phyloP scores from a whole-genome alignment of 2,329 filamentous ascomycete genomes.

The Aureobasidium sp. region DNA sequence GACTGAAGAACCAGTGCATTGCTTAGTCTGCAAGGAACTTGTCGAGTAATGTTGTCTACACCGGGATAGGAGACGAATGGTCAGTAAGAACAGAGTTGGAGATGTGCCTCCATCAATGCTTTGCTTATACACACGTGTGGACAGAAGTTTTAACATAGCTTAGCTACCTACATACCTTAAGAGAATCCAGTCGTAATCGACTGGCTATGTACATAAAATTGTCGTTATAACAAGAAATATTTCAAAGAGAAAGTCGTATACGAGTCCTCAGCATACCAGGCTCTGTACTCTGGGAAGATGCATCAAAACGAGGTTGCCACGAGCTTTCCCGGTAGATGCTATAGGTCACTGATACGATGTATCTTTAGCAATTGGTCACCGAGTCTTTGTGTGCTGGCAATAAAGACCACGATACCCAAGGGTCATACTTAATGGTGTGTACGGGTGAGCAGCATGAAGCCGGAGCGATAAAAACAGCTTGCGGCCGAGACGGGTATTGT shows the following conservation, averaged over 20 bases:
- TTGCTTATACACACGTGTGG: background rate
- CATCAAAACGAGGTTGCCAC: background rate
- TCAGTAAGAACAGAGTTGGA: background rate
- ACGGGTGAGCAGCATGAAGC: background rate
- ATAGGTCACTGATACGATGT: background rate
- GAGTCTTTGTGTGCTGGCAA: background rate
- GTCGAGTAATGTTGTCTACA: constrained; percentile 12
- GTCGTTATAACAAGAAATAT: background rate
- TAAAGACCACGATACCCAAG: background rate
- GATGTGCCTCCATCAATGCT: background rate
- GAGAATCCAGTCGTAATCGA: background rate
- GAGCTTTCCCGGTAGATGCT: background rate
- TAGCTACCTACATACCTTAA: background rate
- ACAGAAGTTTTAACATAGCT: background rate
- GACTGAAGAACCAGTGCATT: constrained; percentile 23
- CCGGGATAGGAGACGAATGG: no score
- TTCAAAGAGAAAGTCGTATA: background rate
- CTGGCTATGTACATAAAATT: background rate
- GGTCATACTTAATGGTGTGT: background rate
- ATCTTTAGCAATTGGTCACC: background rate
- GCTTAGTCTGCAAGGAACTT: constrained; percentile 24
- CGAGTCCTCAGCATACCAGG: background rate
- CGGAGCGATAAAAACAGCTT: background rate
- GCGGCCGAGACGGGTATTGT: background rate
- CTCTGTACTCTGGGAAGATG: background rate